Evolutionary conservation across 768 basidiomycete species (phyloP), one percentile per base, ranked within the genome.

Genomic region (Gymnopilus junonius): DNA sequence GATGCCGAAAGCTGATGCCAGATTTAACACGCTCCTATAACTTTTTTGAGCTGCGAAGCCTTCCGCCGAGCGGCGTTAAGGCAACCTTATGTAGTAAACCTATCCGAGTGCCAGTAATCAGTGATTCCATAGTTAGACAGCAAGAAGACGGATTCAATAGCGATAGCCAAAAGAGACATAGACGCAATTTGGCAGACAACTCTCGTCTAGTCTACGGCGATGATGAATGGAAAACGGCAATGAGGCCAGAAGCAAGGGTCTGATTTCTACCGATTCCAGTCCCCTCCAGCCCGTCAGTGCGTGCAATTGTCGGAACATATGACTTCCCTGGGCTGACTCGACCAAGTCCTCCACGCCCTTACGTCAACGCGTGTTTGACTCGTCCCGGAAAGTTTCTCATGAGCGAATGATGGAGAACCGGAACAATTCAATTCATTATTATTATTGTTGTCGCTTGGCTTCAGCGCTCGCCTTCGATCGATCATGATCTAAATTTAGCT

Each of bases 201-300:
- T 31, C 31, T 5, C 14, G n/a, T 31, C 48, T 29, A 32, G 29
- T 31, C 7, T 8, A 29, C 48, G 48, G 48, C 48, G 23, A 32
- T 20, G 48, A 51, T 51, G 48, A 51, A 51, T 51, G 29, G 48
- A 51, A 45, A 51, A 51, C 48, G 48, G 48, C 48, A n/a, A 32
- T 32, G 31, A 51, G 29, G 48, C 27, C 48, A n/a, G 48, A 29
- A 20, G 31, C 10, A 8, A n/a, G 3, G n/a, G n/a, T n/a, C n/a
- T 31, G 23, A n/a, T 29, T 32, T 29, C 17, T 42, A n/a, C 7
- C 15, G 31, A 51, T 29, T 32, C 48, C 29, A 29, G 17, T 50
- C 4, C 15, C 23, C 14, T 46, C 12, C 45, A 25, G 45, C 23
- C 21, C 45, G 21, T 25, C 8, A 46, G 8, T 25, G 25, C 11